These are phyloP conservation scores for Pleurostoma richardsiae DNA, from an alignment of 2,329 filamentous ascomycete species.

Conservation along the genomic window DNA sequence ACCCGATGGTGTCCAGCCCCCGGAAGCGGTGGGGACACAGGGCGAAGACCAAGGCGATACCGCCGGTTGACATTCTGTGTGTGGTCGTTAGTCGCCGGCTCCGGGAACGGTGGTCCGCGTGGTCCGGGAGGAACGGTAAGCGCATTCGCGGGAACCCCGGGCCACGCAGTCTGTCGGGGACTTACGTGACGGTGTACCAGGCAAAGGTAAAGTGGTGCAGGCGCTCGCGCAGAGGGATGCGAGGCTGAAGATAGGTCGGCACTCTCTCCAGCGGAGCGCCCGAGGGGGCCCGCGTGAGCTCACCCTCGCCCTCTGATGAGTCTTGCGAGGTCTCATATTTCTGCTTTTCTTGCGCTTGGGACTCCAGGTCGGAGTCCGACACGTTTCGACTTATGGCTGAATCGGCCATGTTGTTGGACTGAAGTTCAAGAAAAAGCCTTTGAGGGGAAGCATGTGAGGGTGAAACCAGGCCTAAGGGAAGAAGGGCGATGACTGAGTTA, in stretches of 20 bases:
- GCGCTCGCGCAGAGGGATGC: constrained; percentile 18
- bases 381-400: too few relatives aligned
- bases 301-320: neutral
- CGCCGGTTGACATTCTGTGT: constrained; percentile 20
- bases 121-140: neutral
- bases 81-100: neutral
- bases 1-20: constrained; percentile 44
- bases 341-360: neutral
- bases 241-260: constrained; percentile 22
- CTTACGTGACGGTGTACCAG: constrained; percentile 25
- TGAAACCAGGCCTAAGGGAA: neutral
- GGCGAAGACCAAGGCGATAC: constrained; percentile 19
- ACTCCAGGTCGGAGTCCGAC: neutral
- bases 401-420: neutral
- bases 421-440: neutral
- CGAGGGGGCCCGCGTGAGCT: neutral
- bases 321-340: neutral
- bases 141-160: too few relatives aligned
- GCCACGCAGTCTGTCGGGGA: neutral
- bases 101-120: neutral
- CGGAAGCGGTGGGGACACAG: constrained; percentile 30
- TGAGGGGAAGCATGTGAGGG: neutral
- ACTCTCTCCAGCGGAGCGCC: constrained; percentile 14
- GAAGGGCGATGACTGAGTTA: neutral
- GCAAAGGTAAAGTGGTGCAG: constrained; percentile 26